Evolutionary conservation across 257 asterid species (phyloP).

Genomic region (Solanum rostratum): DNA sequence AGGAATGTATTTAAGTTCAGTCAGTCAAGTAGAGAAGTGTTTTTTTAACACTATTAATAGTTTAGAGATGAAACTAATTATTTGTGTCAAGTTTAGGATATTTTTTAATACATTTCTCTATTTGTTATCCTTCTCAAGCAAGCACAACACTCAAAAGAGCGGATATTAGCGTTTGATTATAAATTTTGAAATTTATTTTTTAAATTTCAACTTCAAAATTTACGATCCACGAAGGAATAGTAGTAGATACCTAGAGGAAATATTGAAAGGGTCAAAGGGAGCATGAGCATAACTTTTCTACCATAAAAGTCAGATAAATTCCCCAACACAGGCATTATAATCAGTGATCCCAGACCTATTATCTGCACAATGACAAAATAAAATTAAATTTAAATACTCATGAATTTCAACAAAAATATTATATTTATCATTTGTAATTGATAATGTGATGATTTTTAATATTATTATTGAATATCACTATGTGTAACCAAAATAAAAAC

Average conservation of each 20-base stretch:
- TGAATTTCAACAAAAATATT: too few relatives aligned
- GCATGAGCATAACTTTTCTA: conserved; percentile 70
- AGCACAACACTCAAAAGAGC: not conserved
- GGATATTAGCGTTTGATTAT: too few relatives aligned
- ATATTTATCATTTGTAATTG: too few relatives aligned
- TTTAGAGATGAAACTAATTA: too few relatives aligned
- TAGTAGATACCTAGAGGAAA: conserved; percentile 47
- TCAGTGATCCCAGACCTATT: conserved; percentile 64
- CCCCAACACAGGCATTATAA: conserved; percentile 82
- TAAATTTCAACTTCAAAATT: not conserved
- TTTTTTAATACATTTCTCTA: too few relatives aligned
- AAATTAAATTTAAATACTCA: not conserved
- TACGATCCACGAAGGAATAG: not conserved
- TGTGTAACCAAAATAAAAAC: not conserved
- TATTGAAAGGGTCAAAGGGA: conserved; percentile 66
- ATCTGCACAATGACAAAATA: conserved; percentile 28
- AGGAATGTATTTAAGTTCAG: too few relatives aligned
- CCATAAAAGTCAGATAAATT: conserved; percentile 76
- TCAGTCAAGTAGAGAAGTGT: too few relatives aligned
- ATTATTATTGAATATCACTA: too few relatives aligned
- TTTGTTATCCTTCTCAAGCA: not conserved
- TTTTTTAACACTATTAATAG: too few relatives aligned
- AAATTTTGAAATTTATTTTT: too few relatives aligned
- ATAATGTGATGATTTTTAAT: too few relatives aligned
- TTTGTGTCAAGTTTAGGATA: too few relatives aligned